phyloP scores from a whole-genome alignment of 306 rosid species.

The Fragaria nilgerrensis region DNA sequence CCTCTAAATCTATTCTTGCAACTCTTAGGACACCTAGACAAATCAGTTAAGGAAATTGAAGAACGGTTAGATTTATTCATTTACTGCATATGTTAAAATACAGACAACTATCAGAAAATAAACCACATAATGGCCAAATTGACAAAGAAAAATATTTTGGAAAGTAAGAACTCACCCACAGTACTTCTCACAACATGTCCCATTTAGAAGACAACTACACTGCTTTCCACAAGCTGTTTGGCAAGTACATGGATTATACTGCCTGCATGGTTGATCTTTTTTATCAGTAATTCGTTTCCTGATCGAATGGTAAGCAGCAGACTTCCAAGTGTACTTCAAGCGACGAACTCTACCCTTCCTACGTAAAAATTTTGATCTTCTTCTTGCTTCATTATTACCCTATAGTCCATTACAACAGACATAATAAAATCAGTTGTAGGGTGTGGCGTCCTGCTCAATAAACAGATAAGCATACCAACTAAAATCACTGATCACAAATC shows the following conservation, averaged over 20 bases:
- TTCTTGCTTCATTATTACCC: constrained; percentile 89
- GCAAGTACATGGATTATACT: constrained; percentile 96
- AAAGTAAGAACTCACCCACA: constrained; percentile 74
- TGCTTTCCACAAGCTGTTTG: constrained; percentile 94
- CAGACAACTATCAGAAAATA: constrained; percentile 7
- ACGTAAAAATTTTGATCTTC: constrained; percentile 92
- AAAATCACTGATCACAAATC: constrained; percentile 20
- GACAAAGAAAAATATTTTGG: constrained; percentile 17
- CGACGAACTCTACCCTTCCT: constrained; percentile 99
- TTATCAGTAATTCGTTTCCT: constrained; percentile 94
- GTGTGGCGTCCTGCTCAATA: constrained; percentile 18
- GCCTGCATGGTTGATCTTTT: constrained; percentile 97
- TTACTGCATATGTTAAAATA: background rate
- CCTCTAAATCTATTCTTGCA: constrained; percentile 97
- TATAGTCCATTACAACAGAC: constrained; percentile 42
- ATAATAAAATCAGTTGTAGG: constrained; percentile 19
- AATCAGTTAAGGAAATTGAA: background rate
- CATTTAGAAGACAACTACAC: constrained; percentile 90
- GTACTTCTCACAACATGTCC: constrained; percentile 98
- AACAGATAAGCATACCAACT: constrained; percentile 12
- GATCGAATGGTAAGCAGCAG: constrained; percentile 97
- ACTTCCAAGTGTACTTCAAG: constrained; percentile 93
- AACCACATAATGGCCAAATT: constrained; percentile 20
- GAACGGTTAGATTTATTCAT: constrained; percentile 5
- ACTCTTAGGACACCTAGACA: constrained; percentile 78